Conservation (phyloP, 441 rosid genomes). For the Geranium incanum region DNA sequence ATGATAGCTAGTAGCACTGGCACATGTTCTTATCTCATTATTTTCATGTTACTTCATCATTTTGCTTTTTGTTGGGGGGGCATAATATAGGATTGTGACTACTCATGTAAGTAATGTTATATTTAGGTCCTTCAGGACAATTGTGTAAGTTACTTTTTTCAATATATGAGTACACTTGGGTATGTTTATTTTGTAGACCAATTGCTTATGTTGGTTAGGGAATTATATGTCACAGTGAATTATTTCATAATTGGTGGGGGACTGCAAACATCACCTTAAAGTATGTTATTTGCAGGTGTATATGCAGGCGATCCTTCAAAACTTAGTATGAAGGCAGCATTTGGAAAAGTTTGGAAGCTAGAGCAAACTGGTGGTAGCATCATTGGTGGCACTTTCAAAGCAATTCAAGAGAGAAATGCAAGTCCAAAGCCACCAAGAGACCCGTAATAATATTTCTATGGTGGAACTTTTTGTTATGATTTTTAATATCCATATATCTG, state of each 20-base stretch:
- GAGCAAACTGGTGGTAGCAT: slow-evolving; percentile 85
- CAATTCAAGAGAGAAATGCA: slow-evolving; percentile 66
- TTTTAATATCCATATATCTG: slow-evolving; percentile 9
- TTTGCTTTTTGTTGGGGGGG: background rate
- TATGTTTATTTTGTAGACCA: no score
- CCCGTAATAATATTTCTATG: slow-evolving; percentile 40
- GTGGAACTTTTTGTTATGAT: slow-evolving; percentile 11
- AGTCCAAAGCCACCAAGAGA: slow-evolving; percentile 57
- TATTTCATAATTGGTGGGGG: background rate
- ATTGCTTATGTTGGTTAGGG: background rate
- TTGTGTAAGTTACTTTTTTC: background rate
- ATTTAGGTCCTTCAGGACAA: background rate
- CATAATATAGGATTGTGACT: background rate
- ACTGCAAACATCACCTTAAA: background rate
- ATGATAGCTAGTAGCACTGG: background rate
- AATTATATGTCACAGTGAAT: background rate
- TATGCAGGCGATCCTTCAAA: slow-evolving; percentile 93
- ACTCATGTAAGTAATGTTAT: background rate
- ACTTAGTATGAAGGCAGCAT: slow-evolving; percentile 88
- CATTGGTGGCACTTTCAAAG: slow-evolving; percentile 73
- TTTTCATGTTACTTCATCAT: background rate
- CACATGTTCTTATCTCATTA: background rate
- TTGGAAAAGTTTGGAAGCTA: slow-evolving; percentile 91
- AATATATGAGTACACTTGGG: background rate
- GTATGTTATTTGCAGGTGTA: slow-evolving; percentile 46